Percentiles rank a stretch among this genome's conserved stretches.
phyloP scores from a whole-genome alignment of 2,329 filamentous ascomycete genomes.

The Diaporthe capsici region DNA sequence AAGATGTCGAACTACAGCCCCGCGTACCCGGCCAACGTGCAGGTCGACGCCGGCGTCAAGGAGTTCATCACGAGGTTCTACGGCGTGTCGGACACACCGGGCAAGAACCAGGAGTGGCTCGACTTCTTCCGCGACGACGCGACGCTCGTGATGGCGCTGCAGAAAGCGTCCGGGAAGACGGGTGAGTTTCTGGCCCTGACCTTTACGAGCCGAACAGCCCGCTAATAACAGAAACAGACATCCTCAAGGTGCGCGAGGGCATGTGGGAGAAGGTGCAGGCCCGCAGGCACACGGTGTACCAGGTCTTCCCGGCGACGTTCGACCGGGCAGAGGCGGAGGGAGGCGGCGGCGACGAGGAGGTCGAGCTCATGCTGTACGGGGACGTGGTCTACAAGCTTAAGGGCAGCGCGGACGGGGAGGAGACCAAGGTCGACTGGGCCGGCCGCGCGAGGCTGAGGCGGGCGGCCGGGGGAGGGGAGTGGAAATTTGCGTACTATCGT shows the following conservation, averaged over 20 bases:
- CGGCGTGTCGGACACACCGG: conserved; percentile 57
- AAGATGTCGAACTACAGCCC: conserved; percentile 46
- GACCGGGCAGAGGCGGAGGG: conserved; percentile 36
- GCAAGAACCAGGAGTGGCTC: conserved; percentile 60
- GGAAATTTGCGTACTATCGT: conserved; percentile 51
- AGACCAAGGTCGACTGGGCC: conserved; percentile 49
- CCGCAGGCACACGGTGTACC: conserved; percentile 57
- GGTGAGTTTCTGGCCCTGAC: not conserved
- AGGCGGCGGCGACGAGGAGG: conserved; percentile 36
- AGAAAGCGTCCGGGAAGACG: conserved; percentile 52
- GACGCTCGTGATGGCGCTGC: conserved; percentile 58
- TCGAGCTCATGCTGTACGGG: conserved; percentile 54
- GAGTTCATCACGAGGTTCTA: conserved; percentile 61
- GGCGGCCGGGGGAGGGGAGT: conserved; percentile 42
- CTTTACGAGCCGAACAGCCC: not conserved
- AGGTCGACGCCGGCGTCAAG: conserved; percentile 45
- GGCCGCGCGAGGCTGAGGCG: conserved; percentile 47
- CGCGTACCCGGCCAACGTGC: conserved; percentile 47
- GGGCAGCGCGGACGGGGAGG: conserved; percentile 40
- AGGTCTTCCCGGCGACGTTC: conserved; percentile 59
- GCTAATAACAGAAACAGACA: conserved; percentile 50
- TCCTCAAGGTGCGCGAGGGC: conserved; percentile 54
- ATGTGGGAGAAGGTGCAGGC: conserved; percentile 61
- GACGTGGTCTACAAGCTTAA: conserved; percentile 45
- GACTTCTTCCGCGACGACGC: conserved; percentile 58